Percentiles rank a stretch among this genome's conserved stretches.
phyloP scores from a whole-genome alignment of 2,329 filamentous ascomycete genomes.

The Paraconiothyrium brasiliense region DNA sequence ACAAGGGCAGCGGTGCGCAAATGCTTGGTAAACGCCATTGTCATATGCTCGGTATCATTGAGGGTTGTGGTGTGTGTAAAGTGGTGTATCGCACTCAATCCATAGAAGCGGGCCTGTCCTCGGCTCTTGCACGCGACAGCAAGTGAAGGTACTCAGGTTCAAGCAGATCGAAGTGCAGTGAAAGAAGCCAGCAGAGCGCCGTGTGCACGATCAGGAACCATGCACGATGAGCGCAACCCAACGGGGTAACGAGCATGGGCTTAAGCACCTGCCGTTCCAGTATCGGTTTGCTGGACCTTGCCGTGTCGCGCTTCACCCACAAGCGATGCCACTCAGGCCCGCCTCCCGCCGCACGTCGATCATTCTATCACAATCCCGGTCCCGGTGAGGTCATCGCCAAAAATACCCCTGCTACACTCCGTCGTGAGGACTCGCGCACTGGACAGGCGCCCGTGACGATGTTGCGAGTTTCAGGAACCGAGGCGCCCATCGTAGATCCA shows the following conservation, averaged over 20 bases:
- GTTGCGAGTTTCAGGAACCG: constrained; percentile 7
- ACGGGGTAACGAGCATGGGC: constrained; percentile 4
- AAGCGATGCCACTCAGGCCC: constrained; percentile 9
- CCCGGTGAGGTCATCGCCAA: constrained; percentile 1
- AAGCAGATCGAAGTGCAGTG: neutral
- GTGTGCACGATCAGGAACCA: neutral
- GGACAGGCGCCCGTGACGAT: neutral
- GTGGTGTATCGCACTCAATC: neutral
- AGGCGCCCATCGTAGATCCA: neutral
- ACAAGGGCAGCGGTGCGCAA: constrained; percentile 31
- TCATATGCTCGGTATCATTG: constrained; percentile 27
- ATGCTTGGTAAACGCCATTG: constrained; percentile 26
- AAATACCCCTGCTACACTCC: neutral
- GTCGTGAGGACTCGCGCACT: neutral
- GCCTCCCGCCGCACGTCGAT: neutral
- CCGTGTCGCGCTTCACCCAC: neutral
- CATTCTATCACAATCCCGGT: neutral
- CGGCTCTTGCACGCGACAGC: constrained; percentile 11
- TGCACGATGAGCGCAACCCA: neutral
- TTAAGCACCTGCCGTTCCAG: neutral
- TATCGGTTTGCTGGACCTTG: constrained; percentile 5
- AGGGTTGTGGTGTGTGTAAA: constrained; percentile 9
- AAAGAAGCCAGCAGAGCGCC: neutral
- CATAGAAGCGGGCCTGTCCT: neutral
- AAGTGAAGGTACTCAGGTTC: neutral